These are phyloP conservation scores for Ogataea populi-albae DNA, from an alignment of 805 yeast genomes.

Conservation along the genomic window DNA sequence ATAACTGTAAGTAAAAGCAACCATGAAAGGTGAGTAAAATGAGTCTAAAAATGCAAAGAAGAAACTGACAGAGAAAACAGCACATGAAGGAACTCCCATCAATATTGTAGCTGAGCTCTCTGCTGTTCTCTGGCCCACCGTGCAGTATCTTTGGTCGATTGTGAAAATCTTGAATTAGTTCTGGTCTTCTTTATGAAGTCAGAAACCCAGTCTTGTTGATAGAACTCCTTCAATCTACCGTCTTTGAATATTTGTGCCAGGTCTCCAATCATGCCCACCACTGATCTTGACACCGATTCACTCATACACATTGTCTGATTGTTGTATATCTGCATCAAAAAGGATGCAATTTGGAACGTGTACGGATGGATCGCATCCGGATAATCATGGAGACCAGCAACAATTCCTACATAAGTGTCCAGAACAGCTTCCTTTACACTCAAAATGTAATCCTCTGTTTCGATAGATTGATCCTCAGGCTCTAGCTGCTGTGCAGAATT, in stretches of 20 bases:
- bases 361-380: slow-evolving; percentile 66
- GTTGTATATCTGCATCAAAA: slow-evolving; percentile 55
- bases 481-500: slow-evolving; percentile 58
- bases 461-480: slow-evolving; percentile 67
- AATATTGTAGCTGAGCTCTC: slow-evolving; percentile 32
- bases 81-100: slow-evolving; percentile 2
- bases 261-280: slow-evolving; percentile 91
- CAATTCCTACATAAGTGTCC: slow-evolving; percentile 93
- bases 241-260: slow-evolving; percentile 80
- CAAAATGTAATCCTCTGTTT: slow-evolving; percentile 71
- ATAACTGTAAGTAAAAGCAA: slow-evolving; percentile 2
- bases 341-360: slow-evolving; percentile 66
- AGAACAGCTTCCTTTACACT: slow-evolving; percentile 82
- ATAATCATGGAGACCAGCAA: slow-evolving; percentile 76
- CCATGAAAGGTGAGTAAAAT: slow-evolving; percentile 3
- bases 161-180: slow-evolving; percentile 55
- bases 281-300: slow-evolving; percentile 75
- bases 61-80: slow-evolving; percentile 3
- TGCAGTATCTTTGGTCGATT: slow-evolving; percentile 83
- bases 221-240: slow-evolving; percentile 68
- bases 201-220: slow-evolving; percentile 74
- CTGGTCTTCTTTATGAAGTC: slow-evolving; percentile 74
- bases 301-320: slow-evolving; percentile 59
- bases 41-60: slow-evolving; percentile 2
- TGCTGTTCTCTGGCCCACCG: slow-evolving; percentile 95